Evolutionary conservation across 2,329 filamentous ascomycete species (phyloP).

Genomic region (Ceratocystis papillata): DNA sequence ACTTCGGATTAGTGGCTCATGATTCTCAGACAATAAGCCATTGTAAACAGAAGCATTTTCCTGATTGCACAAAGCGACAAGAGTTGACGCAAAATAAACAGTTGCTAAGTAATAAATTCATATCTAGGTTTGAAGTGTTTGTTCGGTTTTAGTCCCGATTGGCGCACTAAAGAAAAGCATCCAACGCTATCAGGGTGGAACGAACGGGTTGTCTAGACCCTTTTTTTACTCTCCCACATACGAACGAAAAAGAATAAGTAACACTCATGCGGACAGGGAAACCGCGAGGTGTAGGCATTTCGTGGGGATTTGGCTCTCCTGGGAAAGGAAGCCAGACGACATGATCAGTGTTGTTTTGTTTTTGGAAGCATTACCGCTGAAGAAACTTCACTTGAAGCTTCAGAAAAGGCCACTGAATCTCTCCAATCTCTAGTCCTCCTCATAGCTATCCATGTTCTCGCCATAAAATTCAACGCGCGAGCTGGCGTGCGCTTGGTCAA

Average conservation of each 20-base stretch:
- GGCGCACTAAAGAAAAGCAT: conserved; percentile 36
- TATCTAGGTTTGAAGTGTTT: conserved; percentile 35
- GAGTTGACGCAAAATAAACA: neutral
- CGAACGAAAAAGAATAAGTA: conserved; percentile 48
- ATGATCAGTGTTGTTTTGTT: neutral
- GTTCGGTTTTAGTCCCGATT: conserved; percentile 54
- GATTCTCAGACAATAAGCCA: too few species aligned
- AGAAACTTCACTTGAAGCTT: conserved; percentile 3
- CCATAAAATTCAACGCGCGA: neutral
- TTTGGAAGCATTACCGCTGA: neutral
- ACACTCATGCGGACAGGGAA: conserved; percentile 28
- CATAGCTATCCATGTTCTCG: neutral
- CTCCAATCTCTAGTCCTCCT: neutral
- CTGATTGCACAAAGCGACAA: conserved; percentile 7
- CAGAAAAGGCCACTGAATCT: too few species aligned
- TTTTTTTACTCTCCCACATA: conserved; percentile 50
- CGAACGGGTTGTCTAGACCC: conserved; percentile 58
- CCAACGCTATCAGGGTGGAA: conserved; percentile 55
- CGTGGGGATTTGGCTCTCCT: conserved; percentile 12
- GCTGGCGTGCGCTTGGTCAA: too few species aligned
- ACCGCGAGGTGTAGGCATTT: conserved; percentile 24
- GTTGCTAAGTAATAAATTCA: conserved; percentile 13
- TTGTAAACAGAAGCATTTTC: neutral
- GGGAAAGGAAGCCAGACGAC: conserved; percentile 1
- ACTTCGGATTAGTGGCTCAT: too few species aligned